Evolutionary conservation across 2,329 filamentous ascomycete species (phyloP).

Genomic region (Myriosclerotinia curreyana): DNA sequence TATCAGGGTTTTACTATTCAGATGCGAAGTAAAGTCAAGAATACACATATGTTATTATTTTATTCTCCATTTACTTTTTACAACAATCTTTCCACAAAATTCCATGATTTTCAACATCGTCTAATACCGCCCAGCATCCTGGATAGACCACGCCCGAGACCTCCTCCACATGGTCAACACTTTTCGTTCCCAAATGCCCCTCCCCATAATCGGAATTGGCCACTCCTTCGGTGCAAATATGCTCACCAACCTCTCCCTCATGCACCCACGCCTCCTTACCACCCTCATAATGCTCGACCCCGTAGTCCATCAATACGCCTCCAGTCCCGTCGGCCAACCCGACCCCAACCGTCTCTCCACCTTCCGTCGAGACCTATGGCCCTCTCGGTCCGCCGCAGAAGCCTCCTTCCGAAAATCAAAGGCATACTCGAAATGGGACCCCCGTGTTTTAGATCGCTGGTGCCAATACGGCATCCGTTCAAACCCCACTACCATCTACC

Average conservation of each 20-base stretch:
- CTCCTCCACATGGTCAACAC: slow-evolving; percentile 78
- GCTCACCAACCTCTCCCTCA: slow-evolving; percentile 66
- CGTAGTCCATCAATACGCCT: slow-evolving; percentile 59
- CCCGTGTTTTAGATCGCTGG: slow-evolving; percentile 72
- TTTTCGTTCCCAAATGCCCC: slow-evolving; percentile 75
- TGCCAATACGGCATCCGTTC: slow-evolving; percentile 71
- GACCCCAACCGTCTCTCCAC: slow-evolving; percentile 61
- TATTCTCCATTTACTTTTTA: no score
- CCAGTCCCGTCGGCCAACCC: slow-evolving; percentile 40
- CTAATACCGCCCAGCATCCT: slow-evolving; percentile 56
- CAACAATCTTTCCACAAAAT: no score
- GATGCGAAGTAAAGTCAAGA: no score
- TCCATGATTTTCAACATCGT: no score
- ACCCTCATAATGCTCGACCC: slow-evolving; percentile 80
- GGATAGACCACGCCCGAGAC: slow-evolving; percentile 82
- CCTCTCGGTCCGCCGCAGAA: slow-evolving; percentile 66
- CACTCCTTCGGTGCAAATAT: slow-evolving; percentile 85
- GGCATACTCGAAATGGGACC: slow-evolving; percentile 83
- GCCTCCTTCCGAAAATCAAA: slow-evolving; percentile 63
- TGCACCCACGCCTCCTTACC: slow-evolving; percentile 78
- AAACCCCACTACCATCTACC: slow-evolving; percentile 61
- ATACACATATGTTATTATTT: no score
- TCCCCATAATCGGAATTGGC: slow-evolving; percentile 74
- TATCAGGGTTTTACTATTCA: not conserved
- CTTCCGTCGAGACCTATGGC: slow-evolving; percentile 76